Evolutionary conservation across 176 grass and related monocot genomes (phyloP).

Genomic region (Paspalum notatum): DNA sequence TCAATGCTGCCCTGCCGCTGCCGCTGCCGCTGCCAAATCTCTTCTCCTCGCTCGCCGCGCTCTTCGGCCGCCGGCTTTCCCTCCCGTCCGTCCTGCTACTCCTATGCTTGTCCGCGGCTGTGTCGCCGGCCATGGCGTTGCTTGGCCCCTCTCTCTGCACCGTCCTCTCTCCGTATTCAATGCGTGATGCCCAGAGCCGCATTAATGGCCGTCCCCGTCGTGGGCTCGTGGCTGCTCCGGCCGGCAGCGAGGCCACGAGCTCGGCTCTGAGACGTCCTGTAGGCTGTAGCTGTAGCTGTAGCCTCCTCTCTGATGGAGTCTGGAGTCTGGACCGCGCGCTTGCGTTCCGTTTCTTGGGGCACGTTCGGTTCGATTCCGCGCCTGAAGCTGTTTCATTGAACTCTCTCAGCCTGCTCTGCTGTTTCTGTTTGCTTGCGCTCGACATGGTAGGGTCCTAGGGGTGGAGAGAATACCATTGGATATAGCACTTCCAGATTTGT

Average conservation of each 20-base stretch:
- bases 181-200: slow-evolving; percentile 44
- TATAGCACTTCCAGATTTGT: too few species aligned
- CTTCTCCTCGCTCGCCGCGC: neutral
- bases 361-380: neutral
- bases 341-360: neutral
- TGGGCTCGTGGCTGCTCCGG: slow-evolving; percentile 8
- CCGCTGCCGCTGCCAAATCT: neutral
- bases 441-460: neutral
- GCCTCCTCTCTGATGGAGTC: too few species aligned
- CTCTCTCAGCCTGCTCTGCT: neutral
- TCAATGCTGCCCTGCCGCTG: neutral
- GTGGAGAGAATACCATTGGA: neutral
- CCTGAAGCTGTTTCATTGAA: neutral
- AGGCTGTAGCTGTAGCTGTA: neutral
- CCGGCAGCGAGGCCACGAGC: slow-evolving; percentile 7
- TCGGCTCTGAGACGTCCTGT: neutral
- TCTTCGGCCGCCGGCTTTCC: neutral
- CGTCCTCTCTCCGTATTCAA: slow-evolving; percentile 4
- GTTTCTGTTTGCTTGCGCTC: slow-evolving; percentile 3
- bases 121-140: too few species aligned
- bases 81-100: neutral
- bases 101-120: neutral
- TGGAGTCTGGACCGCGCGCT: neutral
- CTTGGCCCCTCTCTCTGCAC: too few species aligned
- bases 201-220: slow-evolving; percentile 16